These are phyloP conservation scores for Sergeia podlipaevii DNA, from an alignment of 208 protist genomes.

Conservation along the genomic window DNA sequence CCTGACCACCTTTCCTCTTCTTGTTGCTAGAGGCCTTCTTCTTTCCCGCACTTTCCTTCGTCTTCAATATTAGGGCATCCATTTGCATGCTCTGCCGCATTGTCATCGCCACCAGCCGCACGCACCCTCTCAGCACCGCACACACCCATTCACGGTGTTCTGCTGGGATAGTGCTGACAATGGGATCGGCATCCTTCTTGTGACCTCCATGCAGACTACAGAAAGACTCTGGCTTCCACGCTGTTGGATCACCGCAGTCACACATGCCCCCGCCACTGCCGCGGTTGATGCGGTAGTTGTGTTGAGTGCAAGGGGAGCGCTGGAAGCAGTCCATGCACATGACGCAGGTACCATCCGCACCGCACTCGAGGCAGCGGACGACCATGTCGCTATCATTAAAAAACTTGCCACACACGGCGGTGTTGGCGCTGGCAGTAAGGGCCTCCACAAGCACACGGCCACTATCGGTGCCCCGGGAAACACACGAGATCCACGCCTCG, in stretches of 20 bases:
- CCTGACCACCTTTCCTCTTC: neutral
- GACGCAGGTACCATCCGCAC: constrained; percentile 79
- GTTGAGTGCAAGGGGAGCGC: constrained; percentile 69
- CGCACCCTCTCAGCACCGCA: constrained; percentile 29
- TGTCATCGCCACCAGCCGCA: constrained; percentile 37
- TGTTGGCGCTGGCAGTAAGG: constrained; percentile 15
- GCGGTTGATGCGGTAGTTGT: constrained; percentile 63
- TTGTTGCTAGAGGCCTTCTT: neutral
- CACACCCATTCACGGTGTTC: constrained; percentile 39
- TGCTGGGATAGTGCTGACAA: constrained; percentile 11
- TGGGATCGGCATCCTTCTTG: constrained; percentile 19
- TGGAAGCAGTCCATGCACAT: constrained; percentile 92
- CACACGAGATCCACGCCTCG: constrained; percentile 31
- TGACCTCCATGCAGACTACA: constrained; percentile 50
- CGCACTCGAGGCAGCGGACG: constrained; percentile 87
- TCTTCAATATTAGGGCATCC: neutral
- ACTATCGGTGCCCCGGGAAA: constrained; percentile 10
- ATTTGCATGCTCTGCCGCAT: constrained; percentile 19
- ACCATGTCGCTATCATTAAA: constrained; percentile 50
- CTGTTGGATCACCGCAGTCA: constrained; percentile 92
- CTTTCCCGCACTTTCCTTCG: neutral
- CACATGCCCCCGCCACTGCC: constrained; percentile 83
- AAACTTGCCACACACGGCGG: constrained; percentile 56
- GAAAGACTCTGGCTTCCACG: constrained; percentile 69
- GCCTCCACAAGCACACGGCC: constrained; percentile 5